Percentiles rank a stretch among this genome's conserved stretches.
phyloP scores from a whole-genome alignment of 2,329 filamentous ascomycete genomes.

The Colletotrichum orbiculare region DNA sequence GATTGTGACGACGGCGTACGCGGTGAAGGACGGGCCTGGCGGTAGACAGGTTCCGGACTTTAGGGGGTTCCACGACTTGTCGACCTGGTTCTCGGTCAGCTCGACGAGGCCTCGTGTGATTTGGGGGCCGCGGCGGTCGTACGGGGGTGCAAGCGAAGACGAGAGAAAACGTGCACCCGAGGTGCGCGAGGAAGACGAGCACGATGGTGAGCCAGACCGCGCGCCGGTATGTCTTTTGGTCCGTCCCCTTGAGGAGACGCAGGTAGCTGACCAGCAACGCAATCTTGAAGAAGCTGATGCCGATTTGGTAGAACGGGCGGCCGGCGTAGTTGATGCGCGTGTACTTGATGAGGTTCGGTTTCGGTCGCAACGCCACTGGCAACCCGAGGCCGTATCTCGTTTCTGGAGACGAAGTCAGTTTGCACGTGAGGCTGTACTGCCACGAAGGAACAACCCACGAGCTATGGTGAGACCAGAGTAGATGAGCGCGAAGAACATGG shows the following conservation, averaged over 20 bases:
- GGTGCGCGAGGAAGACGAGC: constrained; percentile 56
- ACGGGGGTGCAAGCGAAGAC: constrained; percentile 63
- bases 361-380: constrained; percentile 55
- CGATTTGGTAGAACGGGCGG: constrained; percentile 64
- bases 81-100: constrained; percentile 41
- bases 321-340: constrained; percentile 63
- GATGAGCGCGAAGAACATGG: constrained; percentile 57
- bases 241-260: constrained; percentile 60
- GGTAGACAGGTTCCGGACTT: constrained; percentile 56
- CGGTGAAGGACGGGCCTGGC: constrained; percentile 60
- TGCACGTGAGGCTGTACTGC: neutral
- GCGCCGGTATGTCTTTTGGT: constrained; percentile 55
- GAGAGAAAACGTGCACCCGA: constrained; percentile 60
- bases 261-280: constrained; percentile 64
- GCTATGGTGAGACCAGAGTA: constrained; percentile 63
- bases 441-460: constrained; percentile 48
- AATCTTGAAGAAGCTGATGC: constrained; percentile 67
- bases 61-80: constrained; percentile 58
- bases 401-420: constrained; percentile 47
- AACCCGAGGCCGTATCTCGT: constrained; percentile 65
- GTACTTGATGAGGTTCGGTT: constrained; percentile 56
- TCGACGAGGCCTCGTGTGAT: neutral
- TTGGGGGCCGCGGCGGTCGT: constrained; percentile 27
- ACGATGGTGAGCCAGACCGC: constrained; percentile 57
- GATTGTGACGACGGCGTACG: constrained; percentile 63